These are phyloP conservation scores for Ramaria sp. DNA, from an alignment of 768 basidiomycete genomes.

Conservation along the genomic window DNA sequence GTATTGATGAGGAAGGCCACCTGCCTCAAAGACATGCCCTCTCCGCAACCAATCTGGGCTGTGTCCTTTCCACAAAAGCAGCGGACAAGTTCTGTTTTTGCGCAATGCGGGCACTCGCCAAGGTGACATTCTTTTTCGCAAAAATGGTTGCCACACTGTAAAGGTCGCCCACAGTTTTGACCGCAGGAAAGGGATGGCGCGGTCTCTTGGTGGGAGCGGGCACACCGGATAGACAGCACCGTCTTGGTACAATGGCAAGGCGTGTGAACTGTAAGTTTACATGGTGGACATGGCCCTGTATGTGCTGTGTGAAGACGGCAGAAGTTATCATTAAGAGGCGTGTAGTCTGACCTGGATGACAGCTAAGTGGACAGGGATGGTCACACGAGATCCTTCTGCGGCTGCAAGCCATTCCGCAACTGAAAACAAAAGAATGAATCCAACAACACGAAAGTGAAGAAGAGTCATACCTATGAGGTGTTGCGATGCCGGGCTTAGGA, in stretches of 20 bases:
- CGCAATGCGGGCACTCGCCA: conserved; percentile 62
- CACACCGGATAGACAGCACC: conserved; percentile 48
- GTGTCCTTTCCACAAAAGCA: conserved; percentile 79
- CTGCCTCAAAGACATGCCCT: conserved; percentile 43
- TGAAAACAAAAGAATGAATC: conserved; percentile 7
- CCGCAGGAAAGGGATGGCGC: conserved; percentile 25
- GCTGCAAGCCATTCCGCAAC: conserved; percentile 24
- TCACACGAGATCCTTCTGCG: conserved; percentile 36
- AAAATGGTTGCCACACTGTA: conserved; percentile 63
- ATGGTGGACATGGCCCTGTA: conserved; percentile 80
- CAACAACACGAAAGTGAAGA: conserved; percentile 43
- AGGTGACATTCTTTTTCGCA: conserved; percentile 68
- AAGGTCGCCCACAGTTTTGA: conserved; percentile 26
- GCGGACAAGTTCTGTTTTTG: conserved; percentile 33
- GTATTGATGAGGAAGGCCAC: conserved; percentile 27
- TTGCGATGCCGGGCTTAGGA: conserved; percentile 60
- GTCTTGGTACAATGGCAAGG: conserved; percentile 69
- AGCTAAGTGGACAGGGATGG: conserved; percentile 75
- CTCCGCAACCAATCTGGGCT: conserved; percentile 45
- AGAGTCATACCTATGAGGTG: conserved; percentile 52
- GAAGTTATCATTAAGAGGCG: neutral
- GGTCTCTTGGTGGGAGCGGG: conserved; percentile 25
- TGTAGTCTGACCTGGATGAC: conserved; percentile 60
- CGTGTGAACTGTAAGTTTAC: conserved; percentile 66
- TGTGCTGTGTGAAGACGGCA: neutral